Base-by-base conservation (phyloP, 1,284 basidiomycete species). In the Papiliotrema terrestris region DNA sequence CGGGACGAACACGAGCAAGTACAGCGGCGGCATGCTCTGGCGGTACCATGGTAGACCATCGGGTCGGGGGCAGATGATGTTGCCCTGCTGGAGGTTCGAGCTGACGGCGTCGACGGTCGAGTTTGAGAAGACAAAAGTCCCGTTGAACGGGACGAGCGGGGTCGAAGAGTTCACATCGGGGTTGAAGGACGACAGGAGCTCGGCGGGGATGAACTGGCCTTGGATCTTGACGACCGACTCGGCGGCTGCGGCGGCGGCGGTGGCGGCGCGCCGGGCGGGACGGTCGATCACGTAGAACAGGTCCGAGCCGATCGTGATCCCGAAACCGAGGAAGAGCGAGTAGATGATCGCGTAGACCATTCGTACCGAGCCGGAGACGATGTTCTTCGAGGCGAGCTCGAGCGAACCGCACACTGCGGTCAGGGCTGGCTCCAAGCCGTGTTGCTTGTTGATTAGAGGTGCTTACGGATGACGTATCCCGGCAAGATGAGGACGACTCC, bases 281-380 rank as follows among this genome's bases (percentile, higher is more conserved):
- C 78, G 82, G 68, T 92, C 89, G 56, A 92, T 78, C 23, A 92
- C 80, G 54, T 90, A 85, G 68, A 86, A 93, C 22, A 92, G 78
- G 68, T 93, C 90, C 3, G 87, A 90, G 37, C 90, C 90, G 56
- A 93, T 89, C 59, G 91, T 87, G 48, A 94, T 81, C 51, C 89
- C 89, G 71, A 93, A 93, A 1, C 90, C 83, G 66, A 92, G 75
- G 73, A 91, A 91, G n/a, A 92, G 79, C 0, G 89, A 90, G 69
- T 91, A 92, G 51, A 92, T 91, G 57, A 92, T 81, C 19, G 89
- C 88, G 62, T 90, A 92, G 20, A 91, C 88, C 88, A 92, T 89
- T 72, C 89, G 88, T 55, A 92, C 89, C 55, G 87, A 89, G 23
- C 90, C 90, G 49, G 86, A 87, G 2, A 92, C 83, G 47, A 91